Evolutionary conservation across 768 basidiomycete species (phyloP).

Genomic region (Boletus reticuloceps): DNA sequence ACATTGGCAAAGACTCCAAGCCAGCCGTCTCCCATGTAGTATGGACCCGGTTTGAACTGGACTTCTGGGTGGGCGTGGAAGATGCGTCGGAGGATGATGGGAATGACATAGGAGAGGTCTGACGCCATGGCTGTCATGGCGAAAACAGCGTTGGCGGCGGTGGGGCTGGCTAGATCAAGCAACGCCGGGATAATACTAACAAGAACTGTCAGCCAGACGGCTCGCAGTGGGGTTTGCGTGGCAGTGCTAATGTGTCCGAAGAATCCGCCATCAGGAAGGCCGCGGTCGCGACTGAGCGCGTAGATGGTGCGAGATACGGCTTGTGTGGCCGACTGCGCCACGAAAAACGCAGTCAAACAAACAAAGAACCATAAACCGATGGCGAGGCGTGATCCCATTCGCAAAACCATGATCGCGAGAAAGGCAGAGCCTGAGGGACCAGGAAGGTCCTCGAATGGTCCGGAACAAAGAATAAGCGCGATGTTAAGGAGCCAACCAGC

Average conservation of each 20-base stretch:
- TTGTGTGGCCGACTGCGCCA: slow-evolving; percentile 49
- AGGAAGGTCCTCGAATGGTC: slow-evolving; percentile 46
- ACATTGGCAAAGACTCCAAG: slow-evolving; percentile 45
- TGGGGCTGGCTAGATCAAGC: slow-evolving; percentile 49
- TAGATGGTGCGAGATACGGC: slow-evolving; percentile 58
- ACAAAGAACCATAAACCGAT: slow-evolving; percentile 57
- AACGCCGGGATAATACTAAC: slow-evolving; percentile 43
- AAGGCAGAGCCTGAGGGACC: slow-evolving; percentile 55
- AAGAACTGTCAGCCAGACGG: slow-evolving; percentile 51
- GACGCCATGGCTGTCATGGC: slow-evolving; percentile 51
- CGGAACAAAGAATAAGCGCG: slow-evolving; percentile 56
- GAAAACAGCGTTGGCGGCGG: slow-evolving; percentile 57
- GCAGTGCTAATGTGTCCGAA: slow-evolving; percentile 46
- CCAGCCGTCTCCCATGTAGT: slow-evolving; percentile 54
- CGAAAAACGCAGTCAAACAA: slow-evolving; percentile 63
- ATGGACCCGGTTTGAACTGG: slow-evolving; percentile 57
- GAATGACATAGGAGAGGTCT: slow-evolving; percentile 58
- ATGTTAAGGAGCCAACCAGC: slow-evolving; percentile 69
- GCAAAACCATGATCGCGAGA: slow-evolving; percentile 53
- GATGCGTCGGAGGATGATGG: slow-evolving; percentile 49
- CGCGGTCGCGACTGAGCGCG: slow-evolving; percentile 55
- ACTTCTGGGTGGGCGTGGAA: slow-evolving; percentile 58
- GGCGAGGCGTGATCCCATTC: slow-evolving; percentile 49
- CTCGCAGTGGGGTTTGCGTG: slow-evolving; percentile 55
- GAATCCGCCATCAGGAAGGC: slow-evolving; percentile 56